Conservation (phyloP, 1,284 basidiomycete genomes). For the Cystobasidium sp. region DNA sequence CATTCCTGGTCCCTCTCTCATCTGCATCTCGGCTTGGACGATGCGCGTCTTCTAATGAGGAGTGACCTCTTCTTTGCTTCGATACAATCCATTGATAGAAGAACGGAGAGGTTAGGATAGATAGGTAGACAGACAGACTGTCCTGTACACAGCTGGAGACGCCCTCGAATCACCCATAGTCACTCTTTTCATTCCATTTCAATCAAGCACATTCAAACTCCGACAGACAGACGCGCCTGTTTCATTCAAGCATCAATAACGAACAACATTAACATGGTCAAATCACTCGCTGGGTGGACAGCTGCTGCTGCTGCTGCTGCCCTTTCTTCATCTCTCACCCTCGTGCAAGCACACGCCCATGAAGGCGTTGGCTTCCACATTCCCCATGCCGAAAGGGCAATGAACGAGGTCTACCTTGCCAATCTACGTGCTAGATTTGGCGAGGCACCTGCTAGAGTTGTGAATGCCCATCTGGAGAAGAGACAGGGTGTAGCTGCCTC, state of each 20-base stretch:
- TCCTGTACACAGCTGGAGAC: too few relatives aligned
- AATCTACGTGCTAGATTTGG: constrained; percentile 29
- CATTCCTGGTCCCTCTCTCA: too few relatives aligned
- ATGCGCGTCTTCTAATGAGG: too few relatives aligned
- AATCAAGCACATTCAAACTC: too few relatives aligned
- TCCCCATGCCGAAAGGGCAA: constrained; percentile 23
- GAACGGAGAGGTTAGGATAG: too few relatives aligned
- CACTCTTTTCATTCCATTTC: too few relatives aligned
- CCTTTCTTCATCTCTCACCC: not conserved
- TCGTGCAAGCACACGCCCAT: constrained; percentile 23
- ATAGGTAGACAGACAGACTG: too few relatives aligned
- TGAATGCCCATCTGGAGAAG: constrained; percentile 26
- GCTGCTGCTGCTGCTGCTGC: constrained; percentile 25
- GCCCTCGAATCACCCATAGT: too few relatives aligned
- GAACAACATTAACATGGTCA: constrained; percentile 13
- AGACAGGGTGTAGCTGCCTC: constrained; percentile 2
- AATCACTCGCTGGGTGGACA: not conserved
- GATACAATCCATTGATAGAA: too few relatives aligned
- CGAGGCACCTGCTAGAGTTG: constrained; percentile 26
- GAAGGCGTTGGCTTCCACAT: constrained; percentile 39
- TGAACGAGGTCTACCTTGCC: constrained; percentile 39
- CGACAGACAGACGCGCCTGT: not conserved
- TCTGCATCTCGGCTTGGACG: too few relatives aligned
- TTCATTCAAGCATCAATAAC: not conserved
- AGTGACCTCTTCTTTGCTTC: too few relatives aligned